Conservation (phyloP, 306 rosid species). For the Casuarina cunninghamiana region DNA sequence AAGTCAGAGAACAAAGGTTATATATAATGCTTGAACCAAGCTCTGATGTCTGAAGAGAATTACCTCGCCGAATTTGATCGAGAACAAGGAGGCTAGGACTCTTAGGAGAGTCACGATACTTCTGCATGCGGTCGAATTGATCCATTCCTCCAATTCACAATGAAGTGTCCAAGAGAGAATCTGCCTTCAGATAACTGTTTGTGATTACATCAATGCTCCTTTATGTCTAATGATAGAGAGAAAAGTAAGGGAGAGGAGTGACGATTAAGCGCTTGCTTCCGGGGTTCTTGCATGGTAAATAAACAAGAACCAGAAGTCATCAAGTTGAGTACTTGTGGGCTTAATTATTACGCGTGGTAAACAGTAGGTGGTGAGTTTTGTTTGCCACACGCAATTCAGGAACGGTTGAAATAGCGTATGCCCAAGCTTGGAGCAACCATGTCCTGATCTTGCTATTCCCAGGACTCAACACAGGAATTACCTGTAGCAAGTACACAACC, state of each 20-base stretch:
- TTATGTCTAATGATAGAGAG: constrained; percentile 15
- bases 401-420: constrained; percentile 38
- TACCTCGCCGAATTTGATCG: constrained; percentile 82
- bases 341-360: constrained; percentile 42
- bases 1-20: too few relatives aligned
- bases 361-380: constrained; percentile 15
- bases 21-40: too few relatives aligned
- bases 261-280: constrained; percentile 37
- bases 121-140: constrained; percentile 56
- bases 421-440: constrained; percentile 34
- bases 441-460: constrained; percentile 3
- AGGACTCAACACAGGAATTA: constrained; percentile 3
- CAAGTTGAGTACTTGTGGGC: constrained; percentile 33
- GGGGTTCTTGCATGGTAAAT: constrained; percentile 37
- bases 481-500: background rate
- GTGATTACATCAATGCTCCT: constrained; percentile 19
- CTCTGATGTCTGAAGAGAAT: background rate
- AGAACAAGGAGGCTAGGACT: constrained; percentile 37
- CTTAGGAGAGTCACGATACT: constrained; percentile 34
- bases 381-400: constrained; percentile 14
- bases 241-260: constrained; percentile 28
- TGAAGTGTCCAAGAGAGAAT: constrained; percentile 4
- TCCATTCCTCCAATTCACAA: constrained; percentile 44
- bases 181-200: constrained; percentile 14
- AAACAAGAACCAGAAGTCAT: constrained; percentile 32